Evolutionary conservation across 2,329 filamentous ascomycete species (phyloP), one percentile per base, ranked within the genome.

Genomic region (Chalaropsis ovoidea): DNA sequence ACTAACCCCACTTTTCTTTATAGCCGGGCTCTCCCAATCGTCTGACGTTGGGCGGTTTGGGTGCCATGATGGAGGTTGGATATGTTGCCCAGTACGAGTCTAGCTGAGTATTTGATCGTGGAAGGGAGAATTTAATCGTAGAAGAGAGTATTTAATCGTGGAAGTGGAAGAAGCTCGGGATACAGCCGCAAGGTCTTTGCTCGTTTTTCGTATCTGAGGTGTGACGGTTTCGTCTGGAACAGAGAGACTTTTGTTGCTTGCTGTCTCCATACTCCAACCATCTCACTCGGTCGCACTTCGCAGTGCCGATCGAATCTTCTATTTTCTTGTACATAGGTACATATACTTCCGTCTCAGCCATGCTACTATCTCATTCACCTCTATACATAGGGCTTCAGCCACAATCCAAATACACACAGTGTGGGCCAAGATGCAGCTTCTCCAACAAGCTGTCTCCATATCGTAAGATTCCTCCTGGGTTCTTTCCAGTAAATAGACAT

Each of bases 11-110:
- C 54, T 43, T 62, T 49, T 56, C 47, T 45, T 56, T 27, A 22
- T 62, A 80, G 80, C 80, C 81, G 54, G 81, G 81, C 2, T 31
- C 72, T 15, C 81, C 82, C 2, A 80, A 80, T 68, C 70, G 64
- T 3, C 69, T 71, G n/a, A 83, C 81, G 1, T 67, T 69, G 1
- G 79, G 77, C 62, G 76, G 79, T 35, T 77, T 69, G 31, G 68
- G 67, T 39, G 64, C 67, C 66, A 70, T 70, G 67, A 69, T 71
- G 70, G 70, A 71, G 62, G 68, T 70, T 15, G 70, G 62, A 19
- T 71, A 71, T 43, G 69, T 70, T 60, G 70, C 69, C 19, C 70
- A 71, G 19, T 71, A 71, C 43, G 63, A 67, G 63, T 62, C 64
- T 17, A 58, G 11, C 8, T 15, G 47, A 24, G n/a, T n/a, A n/a